phyloP scores from a whole-genome alignment of 352 stramenopile genomes.

The Phytophthora tentaculata region DNA sequence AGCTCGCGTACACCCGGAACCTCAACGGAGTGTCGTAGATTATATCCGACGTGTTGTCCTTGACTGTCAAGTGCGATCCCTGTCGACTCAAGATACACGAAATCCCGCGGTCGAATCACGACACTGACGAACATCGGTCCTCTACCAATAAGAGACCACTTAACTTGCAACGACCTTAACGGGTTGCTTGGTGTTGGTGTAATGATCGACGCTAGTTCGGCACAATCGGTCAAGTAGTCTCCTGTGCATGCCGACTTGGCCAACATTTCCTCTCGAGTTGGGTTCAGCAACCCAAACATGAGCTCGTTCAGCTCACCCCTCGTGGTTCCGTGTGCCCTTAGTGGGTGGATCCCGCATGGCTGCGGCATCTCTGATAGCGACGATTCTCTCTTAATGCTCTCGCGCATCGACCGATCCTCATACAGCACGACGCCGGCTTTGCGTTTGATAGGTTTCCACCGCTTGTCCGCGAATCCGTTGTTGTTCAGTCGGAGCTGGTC shows the following conservation, averaged over 20 bases:
- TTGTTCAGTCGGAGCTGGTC: conserved; percentile 27
- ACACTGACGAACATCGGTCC: conserved; percentile 37
- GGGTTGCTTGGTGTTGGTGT: conserved; percentile 37
- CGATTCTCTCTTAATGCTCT: conserved; percentile 17
- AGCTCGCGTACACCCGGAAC: conserved; percentile 41
- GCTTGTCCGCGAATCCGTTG: conserved; percentile 26
- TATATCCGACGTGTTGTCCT: conserved; percentile 50
- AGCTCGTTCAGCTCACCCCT: conserved; percentile 42
- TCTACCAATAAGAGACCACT: conserved; percentile 44
- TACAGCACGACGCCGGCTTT: conserved; percentile 41
- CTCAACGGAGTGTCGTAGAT: conserved; percentile 46
- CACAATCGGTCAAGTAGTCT: conserved; percentile 42
- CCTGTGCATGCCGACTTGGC: conserved; percentile 42
- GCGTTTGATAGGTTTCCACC: conserved; percentile 46
- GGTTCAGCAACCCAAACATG: conserved; percentile 46
- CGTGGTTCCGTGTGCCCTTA: conserved; percentile 48
- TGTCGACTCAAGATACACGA: conserved; percentile 55
- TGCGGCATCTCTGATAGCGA: conserved; percentile 7
- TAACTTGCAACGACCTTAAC: conserved; percentile 39
- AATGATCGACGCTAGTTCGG: conserved; percentile 39
- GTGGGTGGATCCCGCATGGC: conserved; percentile 26
- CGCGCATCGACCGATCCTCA: conserved; percentile 34
- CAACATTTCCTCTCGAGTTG: conserved; percentile 36
- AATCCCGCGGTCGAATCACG: conserved; percentile 43
- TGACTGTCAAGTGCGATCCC: conserved; percentile 43